Evolutionary conservation across 345 rosid genomes (phyloP).

Genomic region (Brassica carinata): DNA sequence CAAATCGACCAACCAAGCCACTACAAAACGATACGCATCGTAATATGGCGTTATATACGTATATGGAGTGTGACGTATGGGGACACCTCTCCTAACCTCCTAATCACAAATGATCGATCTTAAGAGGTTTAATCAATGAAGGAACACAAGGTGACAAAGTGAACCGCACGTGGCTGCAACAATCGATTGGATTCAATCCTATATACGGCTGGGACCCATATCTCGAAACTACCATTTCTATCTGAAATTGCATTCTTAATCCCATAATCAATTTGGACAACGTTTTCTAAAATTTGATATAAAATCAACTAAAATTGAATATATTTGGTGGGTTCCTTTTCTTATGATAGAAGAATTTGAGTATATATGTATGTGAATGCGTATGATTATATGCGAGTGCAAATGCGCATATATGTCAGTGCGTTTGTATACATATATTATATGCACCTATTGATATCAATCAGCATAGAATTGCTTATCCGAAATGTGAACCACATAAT

Average conservation of each 20-base stretch:
- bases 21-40: neutral
- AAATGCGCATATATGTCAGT: neutral
- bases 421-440: neutral
- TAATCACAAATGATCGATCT: too few relatives aligned
- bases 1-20: neutral
- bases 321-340: neutral
- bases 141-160: constrained; percentile 35
- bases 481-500: constrained; percentile 36
- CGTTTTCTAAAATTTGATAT: neutral
- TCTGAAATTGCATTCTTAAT: neutral
- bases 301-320: neutral
- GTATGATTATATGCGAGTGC: neutral
- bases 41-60: neutral
- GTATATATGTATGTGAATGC: constrained; percentile 1
- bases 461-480: constrained; percentile 4
- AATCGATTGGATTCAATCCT: constrained; percentile 17
- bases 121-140: constrained; percentile 16
- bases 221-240: neutral
- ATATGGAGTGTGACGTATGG: neutral
- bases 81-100: too few relatives aligned
- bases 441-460: neutral
- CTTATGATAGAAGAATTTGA: neutral
- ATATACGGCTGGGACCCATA: constrained; percentile 29
- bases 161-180: constrained; percentile 34
- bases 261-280: neutral